Percentiles rank a stretch among this genome's conserved stretches.
Conservation (phyloP, 345 rosid genomes). For the Hevea brasiliensis region DNA sequence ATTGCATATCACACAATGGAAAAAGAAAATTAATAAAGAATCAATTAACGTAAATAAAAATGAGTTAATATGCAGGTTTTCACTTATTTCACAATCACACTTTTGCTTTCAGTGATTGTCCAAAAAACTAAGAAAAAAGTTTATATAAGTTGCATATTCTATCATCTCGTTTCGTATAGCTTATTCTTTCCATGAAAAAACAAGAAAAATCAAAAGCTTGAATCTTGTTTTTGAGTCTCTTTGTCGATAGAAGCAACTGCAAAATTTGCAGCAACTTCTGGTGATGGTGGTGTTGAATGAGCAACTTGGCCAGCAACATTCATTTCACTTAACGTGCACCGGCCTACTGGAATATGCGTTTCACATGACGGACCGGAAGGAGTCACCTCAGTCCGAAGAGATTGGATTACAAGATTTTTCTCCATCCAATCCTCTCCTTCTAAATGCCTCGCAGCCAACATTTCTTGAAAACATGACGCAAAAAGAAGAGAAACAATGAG, state of each 20-base stretch:
- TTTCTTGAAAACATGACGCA: conserved; percentile 17
- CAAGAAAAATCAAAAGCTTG: conserved; percentile 5
- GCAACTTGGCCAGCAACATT: conserved; percentile 19
- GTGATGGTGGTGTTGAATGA: conserved; percentile 14
- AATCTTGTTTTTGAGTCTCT: conserved; percentile 9
- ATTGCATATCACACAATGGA: neutral
- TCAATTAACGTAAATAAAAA: neutral
- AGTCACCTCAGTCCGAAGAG: conserved; percentile 45
- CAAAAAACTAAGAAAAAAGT: neutral
- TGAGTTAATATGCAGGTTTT: neutral
- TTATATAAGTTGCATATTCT: no score
- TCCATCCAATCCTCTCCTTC: conserved; percentile 15
- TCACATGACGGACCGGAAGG: conserved; percentile 32
- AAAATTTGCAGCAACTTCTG: conserved; percentile 10
- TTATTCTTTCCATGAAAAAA: no score
- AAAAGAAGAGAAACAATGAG: neutral
- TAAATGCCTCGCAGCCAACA: conserved; percentile 33
- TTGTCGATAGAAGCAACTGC: conserved; percentile 1
- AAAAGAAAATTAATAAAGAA: neutral
- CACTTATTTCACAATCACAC: neutral
- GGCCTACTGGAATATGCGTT: conserved; percentile 39
- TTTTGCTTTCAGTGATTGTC: neutral
- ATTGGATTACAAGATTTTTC: conserved; percentile 22
- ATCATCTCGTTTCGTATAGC: no score
- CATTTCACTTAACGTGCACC: conserved; percentile 33